These are phyloP conservation scores for Vickermania spadyakhi DNA, from an alignment of 208 protist genomes.

Conservation along the genomic window DNA sequence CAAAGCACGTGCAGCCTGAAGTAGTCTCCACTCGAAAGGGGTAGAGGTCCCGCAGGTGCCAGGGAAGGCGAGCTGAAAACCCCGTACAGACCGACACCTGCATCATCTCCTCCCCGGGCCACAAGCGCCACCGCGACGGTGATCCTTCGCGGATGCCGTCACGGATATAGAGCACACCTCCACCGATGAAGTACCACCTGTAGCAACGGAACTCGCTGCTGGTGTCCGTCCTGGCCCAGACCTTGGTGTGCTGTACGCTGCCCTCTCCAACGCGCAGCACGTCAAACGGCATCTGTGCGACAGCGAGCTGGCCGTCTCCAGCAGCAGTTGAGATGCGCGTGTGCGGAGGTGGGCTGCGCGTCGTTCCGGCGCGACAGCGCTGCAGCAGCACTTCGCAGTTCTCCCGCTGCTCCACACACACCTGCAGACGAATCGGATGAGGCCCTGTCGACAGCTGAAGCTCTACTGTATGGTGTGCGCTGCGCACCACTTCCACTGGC, in stretches of 20 bases:
- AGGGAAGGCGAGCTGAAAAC: background rate
- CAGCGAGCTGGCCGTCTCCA: background rate
- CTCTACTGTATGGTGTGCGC: slow-evolving; percentile 32
- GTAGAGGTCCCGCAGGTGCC: background rate
- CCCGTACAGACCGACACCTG: background rate
- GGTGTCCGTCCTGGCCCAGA: background rate
- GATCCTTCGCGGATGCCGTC: background rate
- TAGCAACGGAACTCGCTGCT: background rate
- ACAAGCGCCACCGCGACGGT: background rate
- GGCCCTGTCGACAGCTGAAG: slow-evolving; percentile 25
- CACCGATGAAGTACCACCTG: background rate
- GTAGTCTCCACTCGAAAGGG: background rate
- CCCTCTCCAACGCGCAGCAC: background rate
- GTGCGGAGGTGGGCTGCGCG: background rate
- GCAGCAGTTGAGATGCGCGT: background rate
- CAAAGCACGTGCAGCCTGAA: background rate
- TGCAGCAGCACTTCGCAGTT: slow-evolving; percentile 22
- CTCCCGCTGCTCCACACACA: slow-evolving; percentile 28
- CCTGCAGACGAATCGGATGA: slow-evolving; percentile 25
- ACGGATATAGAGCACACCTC: background rate
- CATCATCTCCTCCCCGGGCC: background rate
- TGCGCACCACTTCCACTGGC: slow-evolving; percentile 17
- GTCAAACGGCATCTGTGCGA: background rate
- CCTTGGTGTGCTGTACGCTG: background rate
- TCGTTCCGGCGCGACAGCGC: slow-evolving; percentile 11